A percentile compares a stretch with the other conserved stretches of the same genome.
phyloP scores from a whole-genome alignment of 2,329 filamentous ascomycete genomes.

The Elsinoe necatrix region DNA sequence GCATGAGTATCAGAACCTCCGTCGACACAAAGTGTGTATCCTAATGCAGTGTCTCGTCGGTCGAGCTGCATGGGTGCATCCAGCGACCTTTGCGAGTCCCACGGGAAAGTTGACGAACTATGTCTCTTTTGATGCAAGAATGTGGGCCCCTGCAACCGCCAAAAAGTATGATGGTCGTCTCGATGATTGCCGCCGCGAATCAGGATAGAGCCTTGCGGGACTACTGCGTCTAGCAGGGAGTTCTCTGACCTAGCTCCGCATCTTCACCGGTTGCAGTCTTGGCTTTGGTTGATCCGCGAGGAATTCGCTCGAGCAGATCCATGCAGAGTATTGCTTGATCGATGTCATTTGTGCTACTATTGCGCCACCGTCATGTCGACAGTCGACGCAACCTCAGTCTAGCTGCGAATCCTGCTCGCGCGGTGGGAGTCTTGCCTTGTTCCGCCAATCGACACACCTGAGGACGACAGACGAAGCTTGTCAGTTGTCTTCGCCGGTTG shows the following conservation, averaged over 20 bases:
- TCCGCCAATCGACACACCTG: background rate
- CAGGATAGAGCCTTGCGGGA: background rate
- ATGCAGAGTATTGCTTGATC: background rate
- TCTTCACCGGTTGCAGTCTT: constrained; percentile 10
- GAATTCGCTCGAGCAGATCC: background rate
- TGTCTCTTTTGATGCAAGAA: background rate
- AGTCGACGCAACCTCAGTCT: background rate
- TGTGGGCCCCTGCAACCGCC: background rate
- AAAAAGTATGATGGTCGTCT: constrained; percentile 9
- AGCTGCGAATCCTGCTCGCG: background rate
- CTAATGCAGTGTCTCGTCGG: background rate
- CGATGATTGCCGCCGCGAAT: constrained; percentile 11
- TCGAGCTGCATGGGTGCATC: background rate
- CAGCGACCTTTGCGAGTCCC: background rate
- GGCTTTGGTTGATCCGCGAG: background rate
- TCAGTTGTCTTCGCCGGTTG: background rate
- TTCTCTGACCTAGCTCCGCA: constrained; percentile 7
- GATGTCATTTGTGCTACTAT: background rate
- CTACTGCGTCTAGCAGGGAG: constrained; percentile 6
- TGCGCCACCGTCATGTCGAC: background rate
- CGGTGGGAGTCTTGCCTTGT: background rate
- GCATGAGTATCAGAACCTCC: background rate
- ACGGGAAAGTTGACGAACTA: background rate
- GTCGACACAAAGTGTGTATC: background rate
- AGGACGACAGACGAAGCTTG: constrained; percentile 4